Base-by-base conservation (phyloP, 179 eudicot genomes). In the Amaranthus tricolor region DNA sequence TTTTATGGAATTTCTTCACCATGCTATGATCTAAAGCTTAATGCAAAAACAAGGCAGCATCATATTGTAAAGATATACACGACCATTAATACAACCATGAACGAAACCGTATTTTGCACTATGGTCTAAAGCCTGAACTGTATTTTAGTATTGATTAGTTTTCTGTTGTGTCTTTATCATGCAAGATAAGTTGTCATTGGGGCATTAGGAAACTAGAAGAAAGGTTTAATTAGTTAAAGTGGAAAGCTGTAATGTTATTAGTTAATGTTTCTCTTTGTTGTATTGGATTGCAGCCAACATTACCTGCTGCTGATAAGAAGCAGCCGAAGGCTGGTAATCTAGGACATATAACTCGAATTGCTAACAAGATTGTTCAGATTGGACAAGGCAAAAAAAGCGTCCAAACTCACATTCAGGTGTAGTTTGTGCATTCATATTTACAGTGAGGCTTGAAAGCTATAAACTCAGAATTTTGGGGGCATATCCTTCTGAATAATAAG, bases 291-390 rank as follows among this genome's bases (percentile, higher is more conserved):
- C 89, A 95, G 99, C 99, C 95, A 65, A 93, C 96, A 66, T 43
- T 80, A 72, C 91, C 93, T 71, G 91, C 91, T 67, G 52, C 87
- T 78, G 97, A 90, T 73, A 91, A 78, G 78, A 77, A 63, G 62
- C 84, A 84, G 59, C 95, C 92, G 40, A 89, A 92, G 73, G 87
- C 86, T 43, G 99, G 99, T 65, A 87, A 93, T 83, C 80, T 93
- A 64, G 99, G 99, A 50, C 99, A 95, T 80, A 68, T 93, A 19
- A 91, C 98, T 74, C 90, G 97, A 62, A 95, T 95, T 73, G 79
- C 96, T 43, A 95, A 95, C 84, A 95, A 87, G 83, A 85, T 95
- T 78, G 75, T 84, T 80, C 99, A 90, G 81, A 68, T 90, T 81
- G 92, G 85, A 66, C 90, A 85, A 78, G 82, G 60, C 75, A 85